Base-by-base conservation (phyloP, 2,329 filamentous ascomycete genomes). In the Pyrenochaeta sp. region DNA sequence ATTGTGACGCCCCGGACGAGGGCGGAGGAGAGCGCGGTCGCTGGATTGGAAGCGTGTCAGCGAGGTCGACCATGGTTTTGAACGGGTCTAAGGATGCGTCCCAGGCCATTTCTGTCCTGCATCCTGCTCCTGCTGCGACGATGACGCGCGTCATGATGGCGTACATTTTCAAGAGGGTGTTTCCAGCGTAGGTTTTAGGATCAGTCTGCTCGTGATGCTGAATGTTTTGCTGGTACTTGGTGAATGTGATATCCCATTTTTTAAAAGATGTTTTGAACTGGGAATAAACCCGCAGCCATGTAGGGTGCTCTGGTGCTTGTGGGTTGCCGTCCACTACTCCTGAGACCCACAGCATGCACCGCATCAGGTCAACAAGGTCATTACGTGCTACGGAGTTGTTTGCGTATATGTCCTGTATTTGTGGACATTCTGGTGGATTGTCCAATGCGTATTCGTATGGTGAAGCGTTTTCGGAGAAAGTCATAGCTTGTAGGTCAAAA, bases 401-500 rank as follows among this genome's bases (percentile, higher is more conserved):
- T 2, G 57, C 61, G 58, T 72, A 73, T 3, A 44, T 32, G 1
- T 62, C 49, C 7, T 62, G 65, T 39, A 73, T 66, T 12, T 37
- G 45, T 6, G 69, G 69, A 45, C 59, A 67, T 2, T 61, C 59
- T 15, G 69, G 68, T 12, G 67, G 61, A 36, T 54, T 61, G 25
- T 66, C 63, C 6, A 68, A 43, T 5, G 54, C 52, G 49, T 67
- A 73, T 6, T 68, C 53, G 56, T 73, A 73, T 8, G 64, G 65
- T 6, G 68, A 69, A 19, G 66, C 45, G 32, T 66, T 64, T 44
- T 74, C 72, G 12, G 72, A 73, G 52, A 73, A 74, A 2, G 69
- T 72, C 70, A 74, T 74, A 25, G 72, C 69, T 51, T 74, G 70
- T 6, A 74, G 50, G 49, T 73, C 69, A 56, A 74, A 71, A 10